Conservation (phyloP, 495 filamentous ascomycete genomes). For the Tuber brumale region DNA sequence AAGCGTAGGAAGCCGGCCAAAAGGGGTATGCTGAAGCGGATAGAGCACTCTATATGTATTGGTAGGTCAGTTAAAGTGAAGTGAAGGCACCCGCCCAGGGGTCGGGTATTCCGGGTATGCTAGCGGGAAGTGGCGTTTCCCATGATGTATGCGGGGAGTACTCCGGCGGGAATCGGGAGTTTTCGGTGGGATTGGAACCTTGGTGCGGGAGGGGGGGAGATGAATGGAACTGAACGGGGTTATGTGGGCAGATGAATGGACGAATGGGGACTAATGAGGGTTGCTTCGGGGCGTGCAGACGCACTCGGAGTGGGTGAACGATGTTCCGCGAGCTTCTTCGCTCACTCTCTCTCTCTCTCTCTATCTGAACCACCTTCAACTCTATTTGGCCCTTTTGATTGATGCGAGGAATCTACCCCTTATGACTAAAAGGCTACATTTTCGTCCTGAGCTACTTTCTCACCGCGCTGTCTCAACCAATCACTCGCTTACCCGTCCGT, state of each 20-base stretch:
- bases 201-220: background rate
- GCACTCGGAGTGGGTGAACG: background rate
- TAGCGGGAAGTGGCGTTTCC: background rate
- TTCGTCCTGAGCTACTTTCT: background rate
- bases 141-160: background rate
- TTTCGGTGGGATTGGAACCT: background rate
- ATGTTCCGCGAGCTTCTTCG: no score
- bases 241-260: background rate
- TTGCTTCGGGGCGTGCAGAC: background rate
- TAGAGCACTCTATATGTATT: background rate
- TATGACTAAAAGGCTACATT: background rate
- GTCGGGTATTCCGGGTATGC: background rate
- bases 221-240: background rate
- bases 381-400: background rate
- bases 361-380: background rate
- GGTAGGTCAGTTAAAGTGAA: background rate
- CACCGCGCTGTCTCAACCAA: background rate
- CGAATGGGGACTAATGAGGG: background rate
- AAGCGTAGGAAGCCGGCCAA: background rate
- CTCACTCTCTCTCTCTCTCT: background rate
- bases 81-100: no score
- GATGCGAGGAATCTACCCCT: background rate
- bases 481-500: background rate
- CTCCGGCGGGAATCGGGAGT: conserved; percentile 1
- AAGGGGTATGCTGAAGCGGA: background rate